Evolutionary conservation across 495 filamentous ascomycete species (phyloP).

Genomic region (Hyaloscypha bicolor): DNA sequence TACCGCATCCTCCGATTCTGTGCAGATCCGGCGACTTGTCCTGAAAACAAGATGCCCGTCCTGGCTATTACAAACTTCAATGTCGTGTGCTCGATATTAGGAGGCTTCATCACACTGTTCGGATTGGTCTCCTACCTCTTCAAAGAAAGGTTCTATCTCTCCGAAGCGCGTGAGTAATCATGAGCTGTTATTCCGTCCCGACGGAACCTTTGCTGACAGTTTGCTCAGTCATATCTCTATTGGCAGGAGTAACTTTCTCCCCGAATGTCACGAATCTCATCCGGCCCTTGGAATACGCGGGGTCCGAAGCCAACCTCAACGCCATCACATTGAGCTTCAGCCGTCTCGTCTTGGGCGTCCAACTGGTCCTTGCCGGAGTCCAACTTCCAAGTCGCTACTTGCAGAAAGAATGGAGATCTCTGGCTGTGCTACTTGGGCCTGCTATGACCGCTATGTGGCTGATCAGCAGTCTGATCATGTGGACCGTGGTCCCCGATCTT

Average conservation of each 20-base stretch:
- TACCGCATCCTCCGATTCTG: neutral
- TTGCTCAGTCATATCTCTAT: constrained; percentile 72
- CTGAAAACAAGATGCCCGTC: constrained; percentile 63
- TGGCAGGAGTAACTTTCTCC: constrained; percentile 78
- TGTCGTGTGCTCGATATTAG: constrained; percentile 71
- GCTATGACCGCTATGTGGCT: constrained; percentile 92
- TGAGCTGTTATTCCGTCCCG: neutral
- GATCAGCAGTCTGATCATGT: constrained; percentile 74
- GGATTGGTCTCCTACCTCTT: constrained; percentile 83
- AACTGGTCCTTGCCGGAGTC: constrained; percentile 84
- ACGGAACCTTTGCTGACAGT: neutral
- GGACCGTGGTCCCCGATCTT: constrained; percentile 72
- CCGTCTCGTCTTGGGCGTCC: constrained; percentile 85
- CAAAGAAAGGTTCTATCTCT: constrained; percentile 88
- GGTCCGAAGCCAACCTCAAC: constrained; percentile 57
- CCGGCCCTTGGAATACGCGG: constrained; percentile 73
- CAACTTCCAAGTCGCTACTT: constrained; percentile 86
- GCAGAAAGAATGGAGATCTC: constrained; percentile 73
- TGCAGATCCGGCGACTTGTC: neutral
- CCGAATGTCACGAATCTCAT: constrained; percentile 77
- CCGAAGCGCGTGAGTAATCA: constrained; percentile 70
- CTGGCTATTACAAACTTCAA: constrained; percentile 82
- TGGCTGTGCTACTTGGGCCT: constrained; percentile 76
- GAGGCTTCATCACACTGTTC: constrained; percentile 85
- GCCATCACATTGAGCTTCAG: constrained; percentile 79